Evolutionary conservation across 495 filamentous ascomycete genomes (phyloP).

Genomic region (Massariosphaeria phaeospora): DNA sequence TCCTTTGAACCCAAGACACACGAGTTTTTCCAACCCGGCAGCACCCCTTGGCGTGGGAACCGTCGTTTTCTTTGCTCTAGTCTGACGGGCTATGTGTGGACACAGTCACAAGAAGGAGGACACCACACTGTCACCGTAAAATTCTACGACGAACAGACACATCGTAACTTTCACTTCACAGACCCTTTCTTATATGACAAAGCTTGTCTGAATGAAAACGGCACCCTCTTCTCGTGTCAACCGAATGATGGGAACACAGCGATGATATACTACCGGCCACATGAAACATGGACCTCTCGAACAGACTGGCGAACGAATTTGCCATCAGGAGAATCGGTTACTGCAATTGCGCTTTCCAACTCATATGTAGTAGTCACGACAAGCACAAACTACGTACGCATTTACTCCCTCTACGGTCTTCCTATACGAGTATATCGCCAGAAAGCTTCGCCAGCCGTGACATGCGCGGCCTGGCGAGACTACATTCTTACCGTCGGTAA

Average conservation of each 20-base stretch:
- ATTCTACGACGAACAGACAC: constrained; percentile 88
- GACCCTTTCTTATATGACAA: constrained; percentile 94
- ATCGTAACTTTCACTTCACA: constrained; percentile 94
- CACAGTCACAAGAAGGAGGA: constrained; percentile 78
- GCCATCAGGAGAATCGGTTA: constrained; percentile 73
- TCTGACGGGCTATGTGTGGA: constrained; percentile 92
- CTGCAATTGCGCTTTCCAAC: constrained; percentile 85
- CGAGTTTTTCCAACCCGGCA: constrained; percentile 82
- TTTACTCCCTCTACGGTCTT: constrained; percentile 89
- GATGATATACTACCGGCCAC: constrained; percentile 90
- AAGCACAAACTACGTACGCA: constrained; percentile 74
- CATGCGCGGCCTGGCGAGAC: constrained; percentile 87
- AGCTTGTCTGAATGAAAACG: constrained; percentile 83
- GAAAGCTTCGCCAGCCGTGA: constrained; percentile 82
- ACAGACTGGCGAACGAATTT: constrained; percentile 85
- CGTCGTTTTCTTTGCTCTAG: constrained; percentile 90
- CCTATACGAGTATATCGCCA: constrained; percentile 84
- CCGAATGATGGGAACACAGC: constrained; percentile 57
- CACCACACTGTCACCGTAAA: constrained; percentile 96
- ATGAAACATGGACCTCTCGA: constrained; percentile 91
- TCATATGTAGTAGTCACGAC: constrained; percentile 87
- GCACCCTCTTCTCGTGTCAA: constrained; percentile 79
- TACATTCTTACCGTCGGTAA: constrained; percentile 94
- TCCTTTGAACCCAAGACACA: constrained; percentile 66
- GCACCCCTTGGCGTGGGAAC: constrained; percentile 92